Base-by-base conservation (phyloP, 2,329 filamentous ascomycete genomes). In the Penicillium sclerotigenum region DNA sequence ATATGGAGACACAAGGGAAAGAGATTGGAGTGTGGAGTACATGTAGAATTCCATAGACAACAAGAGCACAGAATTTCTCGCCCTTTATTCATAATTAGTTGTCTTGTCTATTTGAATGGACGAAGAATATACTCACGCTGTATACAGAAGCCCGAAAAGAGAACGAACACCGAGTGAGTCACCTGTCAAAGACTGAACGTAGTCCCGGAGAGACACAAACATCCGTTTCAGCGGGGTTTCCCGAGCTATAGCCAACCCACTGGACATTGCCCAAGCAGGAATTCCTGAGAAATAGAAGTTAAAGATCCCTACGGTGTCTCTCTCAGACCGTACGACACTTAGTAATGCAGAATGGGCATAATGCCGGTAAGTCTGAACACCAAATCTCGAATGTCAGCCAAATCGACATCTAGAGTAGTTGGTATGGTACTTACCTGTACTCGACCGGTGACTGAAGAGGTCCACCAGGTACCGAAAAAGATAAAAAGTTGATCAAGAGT, bases 381-480 rank as follows among this genome's bases (percentile, higher is more conserved):
- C 54, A 40, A 33, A 10, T 34, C 6, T 20, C 11, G 16, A 18
- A 20, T 57, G 45, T 46, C 53, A 63, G 46, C 43, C n/a, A 4
- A 26, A 29, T 36, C 18, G 43, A 29, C 1, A 16, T 53, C 33
- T 31, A 47, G 38, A n/a, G 4, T 43, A 13, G 56, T 14, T 14
- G 20, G 33, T 11, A 11, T 42, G 5, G 38, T 20, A 31, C 52
- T 67, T 63, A 77, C 75, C 67, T 73, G 70, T 55, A 77, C 70
- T 46, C 75, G 68, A 10, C 67, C 64, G 26, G 68, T 63, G 13
- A 77, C 64, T 22, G 74, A 73, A 11, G 65, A 68, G 10, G 74
- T 69, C 74, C 74, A 77, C 75, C 75, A 77, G 9, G 71, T 72
- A 3, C 72, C 67, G n/a, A 75, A 64, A 49, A 77, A 75, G 16